Percentiles rank a stretch among this genome's conserved stretches.
Conservation (phyloP, 179 eudicot species). For the Vitellaria paradoxa region DNA sequence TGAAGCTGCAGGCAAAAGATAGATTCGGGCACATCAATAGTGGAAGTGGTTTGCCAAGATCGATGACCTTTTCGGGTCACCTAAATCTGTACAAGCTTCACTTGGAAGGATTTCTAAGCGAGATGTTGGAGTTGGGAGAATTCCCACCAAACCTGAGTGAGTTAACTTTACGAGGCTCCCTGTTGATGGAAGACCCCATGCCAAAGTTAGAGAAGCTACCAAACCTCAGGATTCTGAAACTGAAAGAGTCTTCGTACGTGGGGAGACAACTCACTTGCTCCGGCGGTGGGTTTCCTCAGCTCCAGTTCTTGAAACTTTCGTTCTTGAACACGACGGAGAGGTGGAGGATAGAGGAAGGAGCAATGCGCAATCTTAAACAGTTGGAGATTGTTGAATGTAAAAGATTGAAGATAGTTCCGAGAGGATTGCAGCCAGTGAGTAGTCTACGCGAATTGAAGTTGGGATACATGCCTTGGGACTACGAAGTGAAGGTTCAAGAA, state of each 20-base stretch:
- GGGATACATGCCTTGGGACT: not conserved
- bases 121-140: not conserved
- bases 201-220: constrained; percentile 13
- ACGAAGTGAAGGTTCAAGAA: constrained; percentile 2
- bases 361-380: constrained; percentile 2
- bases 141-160: constrained; percentile 10
- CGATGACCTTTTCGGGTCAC: constrained; percentile 1
- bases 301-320: constrained; percentile 8
- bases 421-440: constrained; percentile 5
- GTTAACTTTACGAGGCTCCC: not conserved
- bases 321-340: not conserved
- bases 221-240: not conserved
- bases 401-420: constrained; percentile 11
- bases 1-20: constrained; percentile 4
- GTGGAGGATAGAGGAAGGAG: constrained; percentile 12
- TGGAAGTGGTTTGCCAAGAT: not conserved
- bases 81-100: constrained; percentile 1
- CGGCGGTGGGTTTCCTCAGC: constrained; percentile 7
- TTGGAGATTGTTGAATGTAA: constrained; percentile 10
- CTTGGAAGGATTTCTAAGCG: not conserved
- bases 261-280: constrained; percentile 10
- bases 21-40: not conserved
- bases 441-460: constrained; percentile 5
- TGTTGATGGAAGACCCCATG: constrained; percentile 9
- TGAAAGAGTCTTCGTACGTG: constrained; percentile 2